Evolutionary conservation across 2,329 filamentous ascomycete genomes (phyloP), one percentile per base, ranked within the genome.

Genomic region (Colletotrichum australisinense): DNA sequence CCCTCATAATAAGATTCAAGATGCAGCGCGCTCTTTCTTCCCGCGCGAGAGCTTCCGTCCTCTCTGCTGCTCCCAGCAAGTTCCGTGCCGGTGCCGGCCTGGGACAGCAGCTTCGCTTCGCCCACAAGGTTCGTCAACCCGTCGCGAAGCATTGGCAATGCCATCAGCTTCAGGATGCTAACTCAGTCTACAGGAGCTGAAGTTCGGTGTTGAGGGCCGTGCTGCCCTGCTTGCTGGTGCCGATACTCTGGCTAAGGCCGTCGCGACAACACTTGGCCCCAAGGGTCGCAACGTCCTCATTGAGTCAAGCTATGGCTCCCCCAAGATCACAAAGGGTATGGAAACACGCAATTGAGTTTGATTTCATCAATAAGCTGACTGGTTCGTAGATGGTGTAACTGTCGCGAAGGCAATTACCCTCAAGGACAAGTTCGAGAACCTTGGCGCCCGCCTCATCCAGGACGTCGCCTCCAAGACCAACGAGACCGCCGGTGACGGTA

Each of bases 391-490:
- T 85, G 94, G 94, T 92, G 94, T 97, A 59, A 95, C 93, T 79
- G 94, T 97, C 79, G 94, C 94, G 79, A 96, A 93, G 87, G 95
- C 96, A 76, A 94, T 99, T 81, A 91, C 91, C 76, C 92, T 99
- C 77, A 92, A 99, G 90, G 97, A 99, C 90, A 98, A 98, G 88
- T 99, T 98, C 86, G 97, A 99, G 89, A 99, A 99, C 90, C 94
- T 99, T 79, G 97, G 97, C 84, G 97, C 97, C 81, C 94, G 94
- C 82, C 92, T 99, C 78, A 92, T 99, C 79, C 95, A 98, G 88
- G 97, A 99, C 86, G 97, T 99, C 78, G 97, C 97, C 80, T 97
- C 94, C 82, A 99, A 99, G 93, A 99, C 97, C 83, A 99, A 99
- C 89, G 97, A 99, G 88, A 93, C 95, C 79, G 97, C 97, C 78